Evolutionary conservation across 2,329 filamentous ascomycete genomes (phyloP).

Genomic region (Colletotrichum sp.): DNA sequence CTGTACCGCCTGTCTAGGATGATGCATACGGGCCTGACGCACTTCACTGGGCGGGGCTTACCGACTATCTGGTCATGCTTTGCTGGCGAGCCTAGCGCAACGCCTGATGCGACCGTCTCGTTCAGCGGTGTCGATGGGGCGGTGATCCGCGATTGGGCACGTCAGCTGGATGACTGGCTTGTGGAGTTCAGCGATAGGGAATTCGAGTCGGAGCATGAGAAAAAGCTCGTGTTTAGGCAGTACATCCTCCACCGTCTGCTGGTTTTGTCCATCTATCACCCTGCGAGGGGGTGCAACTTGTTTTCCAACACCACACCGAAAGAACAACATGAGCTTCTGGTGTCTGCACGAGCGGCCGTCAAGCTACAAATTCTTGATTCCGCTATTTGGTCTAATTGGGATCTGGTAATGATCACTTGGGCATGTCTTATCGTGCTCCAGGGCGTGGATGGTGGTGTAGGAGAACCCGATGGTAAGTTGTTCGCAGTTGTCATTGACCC

Average conservation of each 20-base stretch:
- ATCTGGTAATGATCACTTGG: slow-evolving; percentile 49
- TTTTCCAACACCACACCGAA: slow-evolving; percentile 40
- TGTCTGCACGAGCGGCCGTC: slow-evolving; percentile 44
- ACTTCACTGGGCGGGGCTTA: slow-evolving; percentile 45
- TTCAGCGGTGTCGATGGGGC: slow-evolving; percentile 45
- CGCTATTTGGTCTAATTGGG: slow-evolving; percentile 49
- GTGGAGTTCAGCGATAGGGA: slow-evolving; percentile 38
- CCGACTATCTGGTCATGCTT: slow-evolving; percentile 50
- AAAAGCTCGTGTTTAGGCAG: slow-evolving; percentile 41
- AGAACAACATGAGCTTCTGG: slow-evolving; percentile 44
- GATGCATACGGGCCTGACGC: slow-evolving; percentile 48
- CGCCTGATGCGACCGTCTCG: slow-evolving; percentile 25
- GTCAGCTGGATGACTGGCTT: slow-evolving; percentile 46
- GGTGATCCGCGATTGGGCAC: slow-evolving; percentile 47
- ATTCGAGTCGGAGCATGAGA: slow-evolving; percentile 36
- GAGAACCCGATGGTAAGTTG: slow-evolving; percentile 39
- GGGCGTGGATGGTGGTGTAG: slow-evolving; percentile 43
- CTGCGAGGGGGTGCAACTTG: slow-evolving; percentile 42
- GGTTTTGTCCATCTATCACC: slow-evolving; percentile 48
- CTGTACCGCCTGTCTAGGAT: slow-evolving; percentile 46
- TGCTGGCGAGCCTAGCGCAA: slow-evolving; percentile 3
- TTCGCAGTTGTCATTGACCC: too few relatives aligned
- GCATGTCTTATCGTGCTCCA: slow-evolving; percentile 48
- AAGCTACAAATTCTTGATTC: slow-evolving; percentile 44
- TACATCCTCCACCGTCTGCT: slow-evolving; percentile 46